These are phyloP conservation scores for Fraxinus cuspidata DNA, from an alignment of 257 asterid genomes.

Conservation along the genomic window DNA sequence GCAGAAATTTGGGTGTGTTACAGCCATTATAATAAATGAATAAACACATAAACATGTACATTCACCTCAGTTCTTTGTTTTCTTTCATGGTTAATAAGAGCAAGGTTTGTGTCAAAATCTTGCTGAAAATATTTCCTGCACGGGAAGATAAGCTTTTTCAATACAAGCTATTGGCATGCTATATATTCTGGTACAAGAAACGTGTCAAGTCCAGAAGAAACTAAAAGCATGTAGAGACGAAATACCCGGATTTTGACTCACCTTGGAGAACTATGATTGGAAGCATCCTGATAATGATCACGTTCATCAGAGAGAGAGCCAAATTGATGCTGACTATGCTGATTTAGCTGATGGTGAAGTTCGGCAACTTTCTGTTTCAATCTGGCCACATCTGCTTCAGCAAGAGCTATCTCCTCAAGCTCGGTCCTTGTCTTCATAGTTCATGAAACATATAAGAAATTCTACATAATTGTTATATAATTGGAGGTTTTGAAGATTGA, in stretches of 20 bases:
- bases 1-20: not conserved
- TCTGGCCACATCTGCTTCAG: constrained; percentile 96
- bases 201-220: not conserved
- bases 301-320: constrained; percentile 71
- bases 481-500: constrained; percentile 17
- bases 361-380: constrained; percentile 97
- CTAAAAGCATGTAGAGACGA: not conserved
- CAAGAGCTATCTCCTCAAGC: constrained; percentile 98
- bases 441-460: constrained; percentile 28
- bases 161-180: constrained; percentile 24
- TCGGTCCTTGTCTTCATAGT: constrained; percentile 82
- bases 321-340: constrained; percentile 89
- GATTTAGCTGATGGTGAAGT: constrained; percentile 94
- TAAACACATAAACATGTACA: not conserved
- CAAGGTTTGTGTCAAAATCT: constrained; percentile 94
- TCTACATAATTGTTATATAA: constrained; percentile 16
- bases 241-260: constrained; percentile 39
- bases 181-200: not conserved
- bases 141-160: constrained; percentile 22
- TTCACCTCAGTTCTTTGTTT: constrained; percentile 84
- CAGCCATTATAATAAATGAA: not conserved
- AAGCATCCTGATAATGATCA: constrained; percentile 61
- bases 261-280: constrained; percentile 60
- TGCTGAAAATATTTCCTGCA: constrained; percentile 81
- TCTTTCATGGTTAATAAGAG: constrained; percentile 81